Percentiles rank a stretch among this genome's conserved stretches.
Conservation (phyloP, 345 rosid genomes). For the Geranium rotundifolium region DNA sequence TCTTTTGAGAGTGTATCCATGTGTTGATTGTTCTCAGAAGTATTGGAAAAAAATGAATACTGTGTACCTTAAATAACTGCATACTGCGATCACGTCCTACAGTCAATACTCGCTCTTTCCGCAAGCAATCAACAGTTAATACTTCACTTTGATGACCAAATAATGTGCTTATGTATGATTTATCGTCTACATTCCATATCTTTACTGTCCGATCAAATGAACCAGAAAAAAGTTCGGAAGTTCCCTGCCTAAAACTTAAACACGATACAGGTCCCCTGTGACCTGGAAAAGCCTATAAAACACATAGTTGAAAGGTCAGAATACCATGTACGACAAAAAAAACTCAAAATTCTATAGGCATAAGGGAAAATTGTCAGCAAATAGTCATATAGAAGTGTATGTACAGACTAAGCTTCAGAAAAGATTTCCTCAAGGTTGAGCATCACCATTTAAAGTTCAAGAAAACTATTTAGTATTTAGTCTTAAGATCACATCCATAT, state of each 20-base stretch:
- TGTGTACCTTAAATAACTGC: constrained; percentile 48
- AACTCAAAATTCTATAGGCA: background rate
- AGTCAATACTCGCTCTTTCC: constrained; percentile 68
- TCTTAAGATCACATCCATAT: background rate
- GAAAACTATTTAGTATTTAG: background rate
- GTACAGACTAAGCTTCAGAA: too few species aligned
- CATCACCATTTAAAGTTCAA: background rate
- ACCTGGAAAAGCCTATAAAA: constrained; percentile 81
- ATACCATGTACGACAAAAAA: constrained; percentile 2
- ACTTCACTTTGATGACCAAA: constrained; percentile 88
- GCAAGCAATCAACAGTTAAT: constrained; percentile 54
- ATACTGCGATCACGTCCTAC: constrained; percentile 85
- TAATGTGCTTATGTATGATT: constrained; percentile 58
- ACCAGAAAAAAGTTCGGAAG: constrained; percentile 89
- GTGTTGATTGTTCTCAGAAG: too few species aligned
- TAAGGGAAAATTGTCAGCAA: too few species aligned
- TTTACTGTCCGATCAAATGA: constrained; percentile 90
- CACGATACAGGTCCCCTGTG: constrained; percentile 79
- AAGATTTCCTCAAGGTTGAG: background rate
- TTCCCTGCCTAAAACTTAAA: constrained; percentile 75
- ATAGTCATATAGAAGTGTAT: background rate
- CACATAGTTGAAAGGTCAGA: constrained; percentile 10
- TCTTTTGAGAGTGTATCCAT: too few species aligned
- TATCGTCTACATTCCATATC: constrained; percentile 87
- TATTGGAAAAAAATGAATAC: background rate